Evolutionary conservation across 2,329 filamentous ascomycete genomes (phyloP).

Genomic region (Alternaria sp.): DNA sequence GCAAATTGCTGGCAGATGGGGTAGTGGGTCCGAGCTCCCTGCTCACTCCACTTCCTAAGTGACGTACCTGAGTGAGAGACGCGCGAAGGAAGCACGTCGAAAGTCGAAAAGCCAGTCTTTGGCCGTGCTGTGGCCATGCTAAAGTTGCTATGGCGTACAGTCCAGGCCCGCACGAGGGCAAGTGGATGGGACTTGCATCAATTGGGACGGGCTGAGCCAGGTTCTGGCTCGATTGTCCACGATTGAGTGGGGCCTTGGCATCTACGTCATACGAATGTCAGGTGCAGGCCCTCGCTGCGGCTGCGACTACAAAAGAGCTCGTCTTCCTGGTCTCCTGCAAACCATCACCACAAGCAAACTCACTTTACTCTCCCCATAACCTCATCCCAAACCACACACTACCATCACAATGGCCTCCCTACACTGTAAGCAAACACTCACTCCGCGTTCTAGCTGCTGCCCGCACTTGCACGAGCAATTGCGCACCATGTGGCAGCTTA

Average conservation of each 20-base stretch:
- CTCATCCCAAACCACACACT: constrained; percentile 21
- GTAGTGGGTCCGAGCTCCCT: constrained; percentile 11
- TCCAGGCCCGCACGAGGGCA: constrained; percentile 23
- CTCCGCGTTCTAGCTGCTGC: neutral
- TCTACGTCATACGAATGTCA: constrained; percentile 43
- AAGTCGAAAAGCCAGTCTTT: constrained; percentile 3
- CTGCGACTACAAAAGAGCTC: constrained; percentile 42
- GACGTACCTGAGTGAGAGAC: constrained; percentile 22
- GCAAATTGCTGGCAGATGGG: constrained; percentile 7
- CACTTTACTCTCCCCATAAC: constrained; percentile 13
- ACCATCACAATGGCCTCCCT: constrained; percentile 63
- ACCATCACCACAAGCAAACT: constrained; percentile 19
- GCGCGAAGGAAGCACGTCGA: constrained; percentile 5
- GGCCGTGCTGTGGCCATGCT: constrained; percentile 12
- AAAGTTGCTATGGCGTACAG: constrained; percentile 11
- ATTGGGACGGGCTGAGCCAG: constrained; percentile 28
- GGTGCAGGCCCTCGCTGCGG: constrained; percentile 28
- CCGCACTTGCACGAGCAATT: constrained; percentile 15
- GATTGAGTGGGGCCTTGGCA: constrained; percentile 17
- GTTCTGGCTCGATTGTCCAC: constrained; percentile 17
- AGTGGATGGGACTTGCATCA: constrained; percentile 16
- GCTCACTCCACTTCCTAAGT: constrained; percentile 10
- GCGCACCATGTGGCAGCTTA: constrained; percentile 6
- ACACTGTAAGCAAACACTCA: constrained; percentile 57
- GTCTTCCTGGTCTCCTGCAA: constrained; percentile 32